Evolutionary conservation across 2,329 filamentous ascomycete genomes (phyloP).

Genomic region (Aspergillus niger): DNA sequence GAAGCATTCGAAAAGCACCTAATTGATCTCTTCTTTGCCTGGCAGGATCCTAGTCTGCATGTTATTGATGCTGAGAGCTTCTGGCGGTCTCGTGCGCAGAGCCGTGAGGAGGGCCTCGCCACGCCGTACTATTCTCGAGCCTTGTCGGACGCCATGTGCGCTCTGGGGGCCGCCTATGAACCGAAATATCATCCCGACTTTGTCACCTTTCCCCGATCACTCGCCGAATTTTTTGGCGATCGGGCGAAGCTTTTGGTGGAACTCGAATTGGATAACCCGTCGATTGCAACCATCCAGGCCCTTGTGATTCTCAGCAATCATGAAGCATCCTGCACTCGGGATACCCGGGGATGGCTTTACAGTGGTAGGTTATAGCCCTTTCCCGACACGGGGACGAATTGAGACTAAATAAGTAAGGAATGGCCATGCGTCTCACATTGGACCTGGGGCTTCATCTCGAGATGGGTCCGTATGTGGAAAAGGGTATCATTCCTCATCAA

Average conservation of each 20-base stretch:
- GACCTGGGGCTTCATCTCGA: slow-evolving; percentile 49
- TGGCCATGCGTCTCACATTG: slow-evolving; percentile 50
- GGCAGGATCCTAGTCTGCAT: slow-evolving; percentile 13
- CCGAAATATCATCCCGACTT: slow-evolving; percentile 47
- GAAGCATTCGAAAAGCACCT: slow-evolving; percentile 9
- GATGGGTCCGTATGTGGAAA: slow-evolving; percentile 43
- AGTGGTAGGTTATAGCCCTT: slow-evolving; percentile 36
- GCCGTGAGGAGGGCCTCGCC: background rate
- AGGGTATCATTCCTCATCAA: slow-evolving; percentile 40
- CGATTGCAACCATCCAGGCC: slow-evolving; percentile 52
- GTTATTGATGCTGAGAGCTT: slow-evolving; percentile 3
- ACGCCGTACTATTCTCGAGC: slow-evolving; percentile 9
- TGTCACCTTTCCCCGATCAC: slow-evolving; percentile 40
- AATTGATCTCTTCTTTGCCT: slow-evolving; percentile 10
- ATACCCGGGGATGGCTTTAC: slow-evolving; percentile 52
- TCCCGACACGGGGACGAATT: background rate
- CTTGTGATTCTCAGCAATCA: slow-evolving; percentile 49
- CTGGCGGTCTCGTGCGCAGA: slow-evolving; percentile 10
- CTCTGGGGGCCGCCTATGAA: slow-evolving; percentile 48
- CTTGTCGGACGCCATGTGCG: slow-evolving; percentile 22
- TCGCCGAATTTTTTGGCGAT: slow-evolving; percentile 43
- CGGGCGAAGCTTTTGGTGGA: slow-evolving; percentile 50
- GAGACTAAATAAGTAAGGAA: slow-evolving; percentile 25
- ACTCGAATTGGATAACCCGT: slow-evolving; percentile 51
- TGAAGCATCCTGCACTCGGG: slow-evolving; percentile 48